Percentiles rank a stretch among this genome's conserved stretches.
phyloP scores from a whole-genome alignment of 2,329 filamentous ascomycete genomes.

The Neopestalotiopsis clavispora region DNA sequence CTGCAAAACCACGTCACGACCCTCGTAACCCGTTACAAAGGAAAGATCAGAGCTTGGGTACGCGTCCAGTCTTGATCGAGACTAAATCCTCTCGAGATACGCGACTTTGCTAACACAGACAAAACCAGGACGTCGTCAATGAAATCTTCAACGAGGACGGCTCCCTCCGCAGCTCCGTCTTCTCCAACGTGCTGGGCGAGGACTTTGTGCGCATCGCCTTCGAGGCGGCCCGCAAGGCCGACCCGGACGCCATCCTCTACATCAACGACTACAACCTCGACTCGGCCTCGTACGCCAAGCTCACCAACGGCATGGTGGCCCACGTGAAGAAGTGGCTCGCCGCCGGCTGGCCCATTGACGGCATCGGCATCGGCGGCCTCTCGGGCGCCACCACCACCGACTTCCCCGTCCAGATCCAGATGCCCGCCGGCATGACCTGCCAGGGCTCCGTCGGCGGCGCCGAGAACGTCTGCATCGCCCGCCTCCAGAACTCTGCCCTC shows the following conservation, averaged over 20 bases:
- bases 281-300: slow-evolving; percentile 61
- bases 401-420: slow-evolving; percentile 65
- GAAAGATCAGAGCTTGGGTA: slow-evolving; percentile 55
- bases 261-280: slow-evolving; percentile 79
- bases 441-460: slow-evolving; percentile 60
- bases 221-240: slow-evolving; percentile 67
- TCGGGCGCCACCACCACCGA: slow-evolving; percentile 62
- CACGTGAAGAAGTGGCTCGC: slow-evolving; percentile 68
- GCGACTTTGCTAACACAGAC: background rate
- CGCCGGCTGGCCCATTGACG: slow-evolving; percentile 65
- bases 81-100: too few species aligned
- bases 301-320: slow-evolving; percentile 51
- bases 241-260: slow-evolving; percentile 72
- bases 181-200: slow-evolving; percentile 71
- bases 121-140: slow-evolving; percentile 61
- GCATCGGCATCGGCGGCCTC: slow-evolving; percentile 56
- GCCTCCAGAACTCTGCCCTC: slow-evolving; percentile 62
- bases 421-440: slow-evolving; percentile 69
- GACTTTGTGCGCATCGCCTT: slow-evolving; percentile 74
- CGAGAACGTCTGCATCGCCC: slow-evolving; percentile 66
- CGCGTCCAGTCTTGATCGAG: slow-evolving; percentile 9
- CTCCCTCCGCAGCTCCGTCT: slow-evolving; percentile 63
- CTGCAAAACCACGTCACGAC: slow-evolving; percentile 65
- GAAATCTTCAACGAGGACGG: slow-evolving; percentile 70
- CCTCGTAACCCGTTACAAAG: slow-evolving; percentile 63